Base-by-base conservation (phyloP, 169 alveolate genomes). In the Cryptosporidium parvum region DNA sequence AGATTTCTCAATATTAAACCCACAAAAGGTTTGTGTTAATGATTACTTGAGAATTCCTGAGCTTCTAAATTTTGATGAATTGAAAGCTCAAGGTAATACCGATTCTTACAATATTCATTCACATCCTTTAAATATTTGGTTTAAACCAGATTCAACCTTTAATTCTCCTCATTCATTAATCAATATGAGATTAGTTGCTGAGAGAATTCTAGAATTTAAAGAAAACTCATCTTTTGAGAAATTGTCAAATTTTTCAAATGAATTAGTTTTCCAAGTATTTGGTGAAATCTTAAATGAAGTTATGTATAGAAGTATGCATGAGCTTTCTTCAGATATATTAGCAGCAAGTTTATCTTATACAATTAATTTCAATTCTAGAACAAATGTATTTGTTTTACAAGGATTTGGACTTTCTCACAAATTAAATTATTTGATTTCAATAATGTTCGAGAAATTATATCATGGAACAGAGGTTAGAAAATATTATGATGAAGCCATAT, bases 261-360 rank as follows among this genome's bases (percentile, higher is more conserved):
- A 59, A 45, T 65, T 80, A 62, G n/a, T 80, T 44, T 80, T 80
- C 42, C 89, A 80, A 59, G 89, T 80, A 12, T 80, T 80, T 62
- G 89, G 89, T 26, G 75, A 80, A 42, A 39, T 80, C 8, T 37
- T 80, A 1, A 70, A 59, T 12, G 39, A 59, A 80, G 52, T 65
- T 12, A 62, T 80, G 73, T 29, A 65, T 62, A 80, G 89, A 51
- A 31, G 80, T 21, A 6, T 80, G 75, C 89, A 80, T 62, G 69
- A 80, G 18, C 44, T 59, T 44, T 62, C 73, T 7, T 80, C 89
- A 18, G 89, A 80, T 39, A 80, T 80, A 42, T 35, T 39, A 33
- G 75, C 80, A 29, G 89, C 89, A 59, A n/a, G 80, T 33, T 51
- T 80, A 18, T 80, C 89, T n/a, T 80, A 62, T 45, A 80, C 48